A percentile compares a stretch with the other conserved stretches of the same genome.
Evolutionary conservation across 805 yeast genomes (phyloP).

Genomic region (Starmerella stigmatis): DNA sequence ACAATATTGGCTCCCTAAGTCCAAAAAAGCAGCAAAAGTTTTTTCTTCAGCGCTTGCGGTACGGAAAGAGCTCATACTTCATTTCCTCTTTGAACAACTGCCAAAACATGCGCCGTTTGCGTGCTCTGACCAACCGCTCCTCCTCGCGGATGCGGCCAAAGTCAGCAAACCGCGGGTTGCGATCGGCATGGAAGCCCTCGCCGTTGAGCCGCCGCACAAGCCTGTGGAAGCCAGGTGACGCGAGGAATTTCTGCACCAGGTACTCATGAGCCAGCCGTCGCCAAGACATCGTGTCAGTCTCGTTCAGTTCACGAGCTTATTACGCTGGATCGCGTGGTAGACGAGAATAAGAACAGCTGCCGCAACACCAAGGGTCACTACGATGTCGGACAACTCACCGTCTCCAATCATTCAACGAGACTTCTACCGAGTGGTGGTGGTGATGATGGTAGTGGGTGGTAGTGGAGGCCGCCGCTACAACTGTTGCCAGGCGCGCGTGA

Average conservation of each 20-base stretch:
- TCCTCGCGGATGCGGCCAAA: slow-evolving; percentile 5
- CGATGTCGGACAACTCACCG: slow-evolving; percentile 62
- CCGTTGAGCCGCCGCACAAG: slow-evolving; percentile 24
- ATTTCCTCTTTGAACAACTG: slow-evolving; percentile 24
- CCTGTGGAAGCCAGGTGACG: slow-evolving; percentile 26
- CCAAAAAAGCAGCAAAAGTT: no score
- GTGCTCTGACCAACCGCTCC: background rate
- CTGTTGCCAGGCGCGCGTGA: no score
- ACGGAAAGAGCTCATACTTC: slow-evolving; percentile 20
- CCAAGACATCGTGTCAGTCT: slow-evolving; percentile 17
- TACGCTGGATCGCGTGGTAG: slow-evolving; percentile 57
- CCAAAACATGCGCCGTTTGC: slow-evolving; percentile 20
- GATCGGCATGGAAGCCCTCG: background rate
- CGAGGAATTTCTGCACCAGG: slow-evolving; percentile 21
- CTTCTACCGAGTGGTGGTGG: no score
- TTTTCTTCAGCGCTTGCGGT: background rate
- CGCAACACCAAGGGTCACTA: slow-evolving; percentile 59
- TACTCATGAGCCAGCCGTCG: slow-evolving; percentile 22
- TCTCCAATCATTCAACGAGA: slow-evolving; percentile 61
- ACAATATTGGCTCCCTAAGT: no score
- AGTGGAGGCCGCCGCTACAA: no score
- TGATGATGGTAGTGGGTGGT: no score
- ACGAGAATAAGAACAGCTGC: slow-evolving; percentile 61
- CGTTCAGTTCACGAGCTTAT: slow-evolving; percentile 23
- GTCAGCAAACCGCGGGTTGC: slow-evolving; percentile 1